Base-by-base conservation (phyloP, 2,329 filamentous ascomycete species). In the Exophiala oligosperma region DNA sequence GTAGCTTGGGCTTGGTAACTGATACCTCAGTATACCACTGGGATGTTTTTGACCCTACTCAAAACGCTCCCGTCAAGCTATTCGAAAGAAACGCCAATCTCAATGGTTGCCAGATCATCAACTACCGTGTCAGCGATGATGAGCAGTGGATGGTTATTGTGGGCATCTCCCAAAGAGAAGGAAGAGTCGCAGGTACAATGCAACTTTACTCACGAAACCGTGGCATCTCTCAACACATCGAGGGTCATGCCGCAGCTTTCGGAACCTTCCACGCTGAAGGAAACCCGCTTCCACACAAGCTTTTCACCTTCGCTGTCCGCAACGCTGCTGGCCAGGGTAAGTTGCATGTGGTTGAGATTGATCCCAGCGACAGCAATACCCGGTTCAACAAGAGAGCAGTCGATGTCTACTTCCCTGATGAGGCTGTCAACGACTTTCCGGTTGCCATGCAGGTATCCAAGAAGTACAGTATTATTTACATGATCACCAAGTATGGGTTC, bases 141-240 rank as follows among this genome's bases (percentile, higher is more conserved):
- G 91, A 92, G 73, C 96, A 96, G 77, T 99, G 94, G 94, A 96
- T 96, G 87, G 92, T 95, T 29, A 88, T 97, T 56, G 92, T 99
- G 58, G 94, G 94, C 70, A 99, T 99, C 69, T 92, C 92, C 59
- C 91, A 92, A 73, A 90, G 95, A 71, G 88, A 92, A 73, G 93
- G 92, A 57, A 91, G 94, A 61, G 92, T 99, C 43, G 92, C 95
- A 43, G 94, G 94, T 66, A 90, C 91, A 63, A 94, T 99, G 89
- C 95, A 99, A 77, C 84, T 99, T 37, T 97, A 96, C 78, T 97
- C 94, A 59, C 92, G 89, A 73, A 93, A 97, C 69, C 88, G 94
- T 66, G 92, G 92, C 54, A 96, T 99, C 73, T 97, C 93, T 77
- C 95, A 99, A 76, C 89, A 92, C 62, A 97, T 99, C 68, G 94